Conservation (phyloP, 2,329 filamentous ascomycete genomes). For the Beauveria sp. region DNA sequence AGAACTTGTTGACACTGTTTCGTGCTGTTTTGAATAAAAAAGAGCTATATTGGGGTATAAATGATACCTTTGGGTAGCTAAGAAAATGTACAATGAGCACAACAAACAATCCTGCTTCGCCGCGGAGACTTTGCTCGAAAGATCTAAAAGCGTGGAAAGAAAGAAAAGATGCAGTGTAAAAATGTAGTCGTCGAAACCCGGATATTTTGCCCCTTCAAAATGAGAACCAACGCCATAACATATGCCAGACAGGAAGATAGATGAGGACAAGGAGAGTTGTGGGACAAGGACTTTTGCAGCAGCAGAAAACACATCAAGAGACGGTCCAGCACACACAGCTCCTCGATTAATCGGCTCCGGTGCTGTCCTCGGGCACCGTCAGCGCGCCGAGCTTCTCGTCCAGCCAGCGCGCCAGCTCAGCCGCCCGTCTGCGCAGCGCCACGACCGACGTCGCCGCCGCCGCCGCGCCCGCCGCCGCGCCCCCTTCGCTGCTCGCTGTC, state of each 20-base stretch:
- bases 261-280: neutral
- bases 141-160: no score
- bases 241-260: neutral
- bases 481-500: neutral
- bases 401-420: slow-evolving; percentile 51
- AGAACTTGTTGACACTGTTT: no score
- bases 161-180: neutral
- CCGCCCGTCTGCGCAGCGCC: slow-evolving; percentile 46
- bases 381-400: slow-evolving; percentile 51
- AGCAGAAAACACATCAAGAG: neutral
- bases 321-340: no score
- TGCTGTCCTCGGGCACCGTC: slow-evolving; percentile 44
- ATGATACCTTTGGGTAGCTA: neutral
- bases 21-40: no score
- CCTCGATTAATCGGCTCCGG: slow-evolving; percentile 25
- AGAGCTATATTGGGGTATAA: neutral
- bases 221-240: neutral
- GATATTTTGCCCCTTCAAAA: neutral
- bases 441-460: slow-evolving; percentile 36
- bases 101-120: no score
- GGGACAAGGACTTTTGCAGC: neutral
- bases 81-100: neutral
- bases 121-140: no score
- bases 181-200: neutral
- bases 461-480: slow-evolving; percentile 25